Base-by-base conservation (phyloP, 1,139 yeast species). In the Lodderomyces theae region DNA sequence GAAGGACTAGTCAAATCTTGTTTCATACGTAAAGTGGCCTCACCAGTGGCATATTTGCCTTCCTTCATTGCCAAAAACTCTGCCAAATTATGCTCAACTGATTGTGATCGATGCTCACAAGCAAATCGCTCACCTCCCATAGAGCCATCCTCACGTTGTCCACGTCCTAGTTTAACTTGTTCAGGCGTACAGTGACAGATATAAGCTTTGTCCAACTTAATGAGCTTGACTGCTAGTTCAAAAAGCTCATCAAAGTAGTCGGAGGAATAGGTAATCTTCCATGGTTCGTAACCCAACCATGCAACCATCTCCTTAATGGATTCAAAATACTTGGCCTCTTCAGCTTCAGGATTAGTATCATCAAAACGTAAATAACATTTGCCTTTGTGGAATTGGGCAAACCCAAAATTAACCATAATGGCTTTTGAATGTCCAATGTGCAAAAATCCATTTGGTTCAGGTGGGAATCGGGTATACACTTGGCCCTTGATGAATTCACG, bases 401-500 rank as follows among this genome's bases (percentile, higher is more conserved):
- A 92, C 12, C 97, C 97, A 62, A 92, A 92, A 63, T 92, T 90
- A 44, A 92, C 96, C 77, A 92, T 86, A 60, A 92, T 92, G 39
- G 98, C 98, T 69, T 94, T 94, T 37, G 96, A 86, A 61, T 92
- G 99, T 35, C 99, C 99, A 63, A 92, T 92, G 61, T 92, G 98
- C 58, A 92, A 75, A 58, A 81, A 92, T 43, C 98, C 98, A 61
- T 90, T 90, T 39, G 98, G 98, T 66, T 92, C 98, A 2, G 31
- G 31, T 15, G 31, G 99, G 71, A 92, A 92, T 60, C 99, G 80
- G 1, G 98, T 94, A 56, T 77, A 82, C 16, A 92, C 97, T 54
- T 78, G 73, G 35, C 97, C 96, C 25, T 78, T 74, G 31, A 96
- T 88, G 48, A 79, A 79, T 42, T 74, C 78, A 53, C 88, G 72